A percentile compares a stretch with the other conserved stretches of the same genome.
phyloP scores from a whole-genome alignment of 352 stramenopile species.

The Pythium volutum region DNA sequence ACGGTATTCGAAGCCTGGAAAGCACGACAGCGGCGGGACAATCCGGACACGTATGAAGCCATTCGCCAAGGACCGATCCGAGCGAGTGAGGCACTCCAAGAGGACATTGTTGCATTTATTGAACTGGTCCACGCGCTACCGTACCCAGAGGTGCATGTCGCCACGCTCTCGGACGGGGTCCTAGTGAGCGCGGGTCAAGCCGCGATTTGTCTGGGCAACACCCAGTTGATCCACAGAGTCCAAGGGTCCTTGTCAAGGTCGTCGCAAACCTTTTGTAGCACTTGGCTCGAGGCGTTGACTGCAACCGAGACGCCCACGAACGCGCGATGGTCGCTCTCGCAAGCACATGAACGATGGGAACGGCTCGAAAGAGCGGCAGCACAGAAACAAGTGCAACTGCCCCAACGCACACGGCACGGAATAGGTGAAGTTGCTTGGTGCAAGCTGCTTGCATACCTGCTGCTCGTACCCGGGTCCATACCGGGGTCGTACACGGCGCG shows the following conservation, averaged over 20 bases:
- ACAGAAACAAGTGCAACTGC: neutral
- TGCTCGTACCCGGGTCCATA: neutral
- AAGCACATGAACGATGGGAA: neutral
- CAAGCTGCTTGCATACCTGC: neutral
- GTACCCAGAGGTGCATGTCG: conserved; percentile 3
- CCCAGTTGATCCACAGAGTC: conserved; percentile 1
- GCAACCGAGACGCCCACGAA: neutral
- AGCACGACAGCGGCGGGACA: neutral
- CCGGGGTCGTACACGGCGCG: neutral
- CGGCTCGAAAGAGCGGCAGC: neutral
- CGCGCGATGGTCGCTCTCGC: neutral
- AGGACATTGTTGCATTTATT: neutral
- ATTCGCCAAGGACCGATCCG: neutral
- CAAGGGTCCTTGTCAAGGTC: neutral
- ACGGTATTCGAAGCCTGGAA: conserved; percentile 1
- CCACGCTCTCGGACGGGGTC: neutral
- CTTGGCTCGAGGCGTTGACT: neutral
- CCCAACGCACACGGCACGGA: neutral
- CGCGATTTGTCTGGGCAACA: neutral
- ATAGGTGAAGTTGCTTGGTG: neutral
- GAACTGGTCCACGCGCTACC: neutral
- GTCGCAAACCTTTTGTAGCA: neutral
- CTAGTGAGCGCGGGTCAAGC: neutral
- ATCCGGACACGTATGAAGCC: neutral
- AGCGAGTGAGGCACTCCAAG: neutral